Evolutionary conservation across 805 yeast genomes (phyloP).

Genomic region (Candida broadrunensis): DNA sequence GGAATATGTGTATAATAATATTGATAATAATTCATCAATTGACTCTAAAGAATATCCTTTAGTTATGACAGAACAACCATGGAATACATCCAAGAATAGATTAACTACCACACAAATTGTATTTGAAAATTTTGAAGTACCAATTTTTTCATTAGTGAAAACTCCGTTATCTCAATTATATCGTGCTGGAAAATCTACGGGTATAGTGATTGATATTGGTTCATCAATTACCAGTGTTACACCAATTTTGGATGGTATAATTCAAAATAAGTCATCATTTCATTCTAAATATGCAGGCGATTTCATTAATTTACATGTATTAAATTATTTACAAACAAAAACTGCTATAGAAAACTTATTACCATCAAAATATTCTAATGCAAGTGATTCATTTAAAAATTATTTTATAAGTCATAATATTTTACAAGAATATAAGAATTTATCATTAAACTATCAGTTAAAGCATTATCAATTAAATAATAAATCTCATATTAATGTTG

Average conservation of each 20-base stretch:
- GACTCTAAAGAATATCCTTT: conserved; percentile 64
- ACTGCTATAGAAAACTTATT: conserved; percentile 12
- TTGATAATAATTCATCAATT: conserved; percentile 40
- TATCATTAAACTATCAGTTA: conserved; percentile 21
- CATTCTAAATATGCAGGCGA: conserved; percentile 83
- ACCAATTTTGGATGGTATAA: conserved; percentile 73
- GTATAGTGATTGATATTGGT: conserved; percentile 80
- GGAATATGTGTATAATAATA: conserved; percentile 56
- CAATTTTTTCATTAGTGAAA: conserved; percentile 71
- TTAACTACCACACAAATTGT: conserved; percentile 64
- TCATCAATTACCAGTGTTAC: conserved; percentile 66
- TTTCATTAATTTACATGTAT: conserved; percentile 65
- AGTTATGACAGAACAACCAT: conserved; percentile 59
- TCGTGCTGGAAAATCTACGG: conserved; percentile 74
- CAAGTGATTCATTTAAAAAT: conserved; percentile 30
- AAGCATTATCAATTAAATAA: conserved; percentile 14
- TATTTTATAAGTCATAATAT: conserved; percentile 33
- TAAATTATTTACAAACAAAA: conserved; percentile 38
- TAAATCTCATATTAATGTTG: conserved; percentile 6
- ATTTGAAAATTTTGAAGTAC: conserved; percentile 71
- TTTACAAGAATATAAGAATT: conserved; percentile 37
- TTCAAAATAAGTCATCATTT: conserved; percentile 60
- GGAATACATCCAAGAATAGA: conserved; percentile 64
- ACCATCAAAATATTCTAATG: conserved; percentile 13
- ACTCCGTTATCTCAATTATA: conserved; percentile 76